Conservation (phyloP, 345 rosid genomes). For the Ceriops decandra region DNA sequence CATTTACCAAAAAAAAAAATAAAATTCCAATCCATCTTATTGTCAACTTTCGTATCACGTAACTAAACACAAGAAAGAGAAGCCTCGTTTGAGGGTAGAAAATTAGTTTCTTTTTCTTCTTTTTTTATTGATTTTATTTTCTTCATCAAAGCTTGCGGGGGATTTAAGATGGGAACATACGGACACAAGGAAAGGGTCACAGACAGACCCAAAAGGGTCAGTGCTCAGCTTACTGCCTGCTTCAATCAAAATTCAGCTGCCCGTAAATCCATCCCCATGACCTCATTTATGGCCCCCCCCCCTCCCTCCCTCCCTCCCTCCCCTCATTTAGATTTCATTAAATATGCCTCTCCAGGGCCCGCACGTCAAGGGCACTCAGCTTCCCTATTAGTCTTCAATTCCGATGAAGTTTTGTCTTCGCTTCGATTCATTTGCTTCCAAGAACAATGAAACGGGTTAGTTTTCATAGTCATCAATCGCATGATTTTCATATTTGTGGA, state of each 20-base stretch:
- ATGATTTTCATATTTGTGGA: too few species aligned
- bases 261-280: conserved; percentile 21
- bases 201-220: conserved; percentile 17
- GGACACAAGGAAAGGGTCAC: conserved; percentile 20
- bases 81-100: conserved; percentile 34
- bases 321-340: too few species aligned
- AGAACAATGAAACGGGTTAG: too few species aligned
- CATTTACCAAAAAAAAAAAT: too few species aligned
- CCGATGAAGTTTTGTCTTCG: too few species aligned
- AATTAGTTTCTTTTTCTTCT: neutral
- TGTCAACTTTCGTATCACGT: too few species aligned
- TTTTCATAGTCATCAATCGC: too few species aligned
- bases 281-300: conserved; percentile 18
- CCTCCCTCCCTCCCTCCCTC: neutral
- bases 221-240: conserved; percentile 14
- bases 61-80: conserved; percentile 23
- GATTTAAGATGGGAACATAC: conserved; percentile 39
- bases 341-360: too few species aligned
- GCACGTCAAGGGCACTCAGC: too few species aligned
- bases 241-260: conserved; percentile 26
- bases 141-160: conserved; percentile 41
- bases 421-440: too few species aligned
- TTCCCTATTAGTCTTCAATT: too few species aligned
- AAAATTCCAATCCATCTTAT: too few species aligned
- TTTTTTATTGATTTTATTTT: neutral